Evolutionary conservation across 352 stramenopile genomes (phyloP).

Genomic region (Phytophthora litchii): DNA sequence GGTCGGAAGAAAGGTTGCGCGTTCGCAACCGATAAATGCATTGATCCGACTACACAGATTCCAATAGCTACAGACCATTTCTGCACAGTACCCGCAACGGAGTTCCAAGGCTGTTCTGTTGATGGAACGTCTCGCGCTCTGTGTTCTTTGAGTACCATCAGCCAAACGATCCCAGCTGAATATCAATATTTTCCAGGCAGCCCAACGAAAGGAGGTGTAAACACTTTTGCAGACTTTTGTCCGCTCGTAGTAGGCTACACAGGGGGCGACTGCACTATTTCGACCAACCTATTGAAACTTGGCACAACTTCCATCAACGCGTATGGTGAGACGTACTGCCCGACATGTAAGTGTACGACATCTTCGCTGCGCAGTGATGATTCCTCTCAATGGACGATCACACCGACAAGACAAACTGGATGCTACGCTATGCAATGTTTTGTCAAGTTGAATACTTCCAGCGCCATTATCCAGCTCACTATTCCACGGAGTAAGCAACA

Average conservation of each 20-base stretch:
- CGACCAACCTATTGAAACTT: constrained; percentile 49
- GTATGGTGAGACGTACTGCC: constrained; percentile 73
- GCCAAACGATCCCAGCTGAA: constrained; percentile 41
- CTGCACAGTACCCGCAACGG: constrained; percentile 37
- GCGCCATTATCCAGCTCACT: constrained; percentile 41
- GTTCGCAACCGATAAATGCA: constrained; percentile 64
- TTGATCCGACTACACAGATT: constrained; percentile 46
- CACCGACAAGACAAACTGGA: constrained; percentile 49
- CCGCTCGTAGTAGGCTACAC: constrained; percentile 65
- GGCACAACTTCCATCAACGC: constrained; percentile 57
- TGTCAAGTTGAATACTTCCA: constrained; percentile 4
- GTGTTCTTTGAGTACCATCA: constrained; percentile 46
- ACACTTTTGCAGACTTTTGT: constrained; percentile 71
- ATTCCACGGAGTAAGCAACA: constrained; percentile 30
- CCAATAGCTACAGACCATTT: constrained; percentile 56
- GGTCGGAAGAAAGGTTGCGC: constrained; percentile 56
- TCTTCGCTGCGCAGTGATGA: constrained; percentile 63
- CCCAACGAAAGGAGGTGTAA: constrained; percentile 44
- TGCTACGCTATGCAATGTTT: constrained; percentile 70
- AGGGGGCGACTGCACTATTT: constrained; percentile 55
- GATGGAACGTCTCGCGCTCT: constrained; percentile 65
- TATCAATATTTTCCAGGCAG: constrained; percentile 68
- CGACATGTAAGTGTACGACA: constrained; percentile 67
- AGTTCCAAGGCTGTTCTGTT: constrained; percentile 64
- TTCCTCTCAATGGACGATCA: constrained; percentile 56